Evolutionary conservation across 208 protist genomes (phyloP).

Genomic region (Leishmania turanica): DNA sequence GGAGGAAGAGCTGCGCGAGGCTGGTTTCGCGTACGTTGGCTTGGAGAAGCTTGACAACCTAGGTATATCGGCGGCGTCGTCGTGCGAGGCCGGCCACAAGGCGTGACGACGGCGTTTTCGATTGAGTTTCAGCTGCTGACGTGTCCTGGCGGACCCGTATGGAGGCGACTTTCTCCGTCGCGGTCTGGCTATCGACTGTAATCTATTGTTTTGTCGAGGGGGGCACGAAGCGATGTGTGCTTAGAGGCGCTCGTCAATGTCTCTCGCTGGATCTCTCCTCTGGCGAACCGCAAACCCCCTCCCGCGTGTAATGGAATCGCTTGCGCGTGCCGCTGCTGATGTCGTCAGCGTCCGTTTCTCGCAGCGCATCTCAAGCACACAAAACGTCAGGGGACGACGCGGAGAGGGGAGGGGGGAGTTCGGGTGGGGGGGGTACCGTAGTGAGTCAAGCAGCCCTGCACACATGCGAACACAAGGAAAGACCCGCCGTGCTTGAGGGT

Average conservation of each 20-base stretch:
- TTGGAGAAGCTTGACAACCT: constrained; percentile 84
- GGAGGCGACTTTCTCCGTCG: not conserved
- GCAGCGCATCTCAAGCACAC: not conserved
- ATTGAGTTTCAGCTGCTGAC: not conserved
- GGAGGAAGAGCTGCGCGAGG: constrained; percentile 77
- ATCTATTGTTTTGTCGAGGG: not conserved
- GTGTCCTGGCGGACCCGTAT: not conserved
- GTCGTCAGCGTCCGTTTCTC: not conserved
- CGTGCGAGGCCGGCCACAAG: not conserved
- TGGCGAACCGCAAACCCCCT: not conserved
- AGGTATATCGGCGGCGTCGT: constrained; percentile 17
- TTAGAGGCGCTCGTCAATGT: not conserved
- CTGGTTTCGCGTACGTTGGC: constrained; percentile 82
- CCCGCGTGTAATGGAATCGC: not conserved
- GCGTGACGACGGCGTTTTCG: not conserved
- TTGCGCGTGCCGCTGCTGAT: not conserved
- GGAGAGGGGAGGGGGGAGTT: not conserved
- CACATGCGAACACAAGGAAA: too few relatives aligned
- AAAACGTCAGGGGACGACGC: not conserved
- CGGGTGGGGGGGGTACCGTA: not conserved
- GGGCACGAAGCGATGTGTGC: not conserved
- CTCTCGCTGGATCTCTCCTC: not conserved
- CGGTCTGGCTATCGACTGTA: not conserved
- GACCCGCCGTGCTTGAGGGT: not conserved
- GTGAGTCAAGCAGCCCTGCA: not conserved